Base-by-base conservation (phyloP, 441 rosid species). In the Pelargonium citronellum region DNA sequence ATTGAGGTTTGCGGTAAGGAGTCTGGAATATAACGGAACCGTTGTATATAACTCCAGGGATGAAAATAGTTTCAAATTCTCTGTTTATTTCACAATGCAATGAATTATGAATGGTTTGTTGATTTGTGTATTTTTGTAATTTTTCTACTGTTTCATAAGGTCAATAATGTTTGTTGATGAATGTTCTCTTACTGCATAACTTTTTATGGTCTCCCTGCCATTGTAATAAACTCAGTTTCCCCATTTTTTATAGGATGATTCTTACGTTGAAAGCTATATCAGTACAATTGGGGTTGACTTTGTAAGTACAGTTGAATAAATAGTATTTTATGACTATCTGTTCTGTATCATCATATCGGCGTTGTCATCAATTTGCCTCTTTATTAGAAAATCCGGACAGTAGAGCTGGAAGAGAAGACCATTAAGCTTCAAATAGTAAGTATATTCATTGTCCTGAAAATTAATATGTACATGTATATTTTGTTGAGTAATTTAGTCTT, bases 201-300 rank as follows among this genome's bases (percentile, higher is more conserved):
- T 46, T 12, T 9, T 46, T n/a, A 46, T 46, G 51, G n/a, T 10
- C 51, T 46, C 11, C 8, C 41, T 37, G 41, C 41, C 7, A 37
- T 37, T 37, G 41, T 37, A 7, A 37, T 37, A 37, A 37, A 37
- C 41, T 37, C 41, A n/a, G 5, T 9, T 69, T 73, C 30, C 5
- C 66, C 13, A 1, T 64, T 71, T 22, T 17, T 34, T 70, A 61
- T 81, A 87, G 89, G 89, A 83, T 75, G 89, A 83, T 79, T 86
- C 89, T n/a, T 86, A 86, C 67, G 77, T 86, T 1, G 87, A 86
- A 63, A 86, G 89, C 78, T 83, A 86, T 73, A 86, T 86, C 68
- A 86, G 89, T 73, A 86, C 89, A 67, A 86, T 86, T 68, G 89
- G 89, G n/a, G 89, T 86, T 67, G 89, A 86, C 71, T 86, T 86